These are phyloP conservation scores for Exophiala sp. DNA, from an alignment of 2,329 filamentous ascomycete genomes.

Conservation along the genomic window DNA sequence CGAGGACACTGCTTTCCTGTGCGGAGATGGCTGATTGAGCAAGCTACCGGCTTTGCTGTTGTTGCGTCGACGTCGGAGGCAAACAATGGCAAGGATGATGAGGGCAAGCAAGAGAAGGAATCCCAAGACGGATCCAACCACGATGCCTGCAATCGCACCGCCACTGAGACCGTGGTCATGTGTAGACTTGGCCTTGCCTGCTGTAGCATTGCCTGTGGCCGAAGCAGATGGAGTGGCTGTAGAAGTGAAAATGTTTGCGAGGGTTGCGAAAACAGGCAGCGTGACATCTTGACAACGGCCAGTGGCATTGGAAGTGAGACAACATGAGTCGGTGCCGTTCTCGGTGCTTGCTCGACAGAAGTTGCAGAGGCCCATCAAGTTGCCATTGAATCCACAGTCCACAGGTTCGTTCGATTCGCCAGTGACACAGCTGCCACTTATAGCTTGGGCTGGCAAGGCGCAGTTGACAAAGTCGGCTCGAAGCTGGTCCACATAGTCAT, in stretches of 20 bases:
- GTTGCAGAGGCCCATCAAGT: constrained; percentile 69
- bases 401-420: constrained; percentile 73
- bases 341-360: constrained; percentile 78
- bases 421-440: constrained; percentile 67
- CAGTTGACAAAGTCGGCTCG: constrained; percentile 90
- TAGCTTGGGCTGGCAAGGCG: constrained; percentile 69
- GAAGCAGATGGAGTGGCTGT: constrained; percentile 57
- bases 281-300: constrained; percentile 67
- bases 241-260: constrained; percentile 57
- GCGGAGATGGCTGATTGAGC: constrained; percentile 83
- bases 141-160: constrained; percentile 87
- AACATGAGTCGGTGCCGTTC: constrained; percentile 94
- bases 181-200: constrained; percentile 41
- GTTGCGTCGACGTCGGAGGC: constrained; percentile 52
- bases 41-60: constrained; percentile 63
- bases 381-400: constrained; percentile 78
- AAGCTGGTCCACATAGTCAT: constrained; percentile 67
- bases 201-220: constrained; percentile 55
- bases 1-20: constrained; percentile 40
- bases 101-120: constrained; percentile 63
- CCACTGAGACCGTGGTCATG: constrained; percentile 57
- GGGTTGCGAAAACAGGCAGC: constrained; percentile 63
- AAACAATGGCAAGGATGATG: constrained; percentile 54
- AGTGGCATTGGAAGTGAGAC: constrained; percentile 72
- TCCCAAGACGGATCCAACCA: constrained; percentile 71